phyloP scores from a whole-genome alignment of 441 rosid species.

The Flueggea neowawraea region DNA sequence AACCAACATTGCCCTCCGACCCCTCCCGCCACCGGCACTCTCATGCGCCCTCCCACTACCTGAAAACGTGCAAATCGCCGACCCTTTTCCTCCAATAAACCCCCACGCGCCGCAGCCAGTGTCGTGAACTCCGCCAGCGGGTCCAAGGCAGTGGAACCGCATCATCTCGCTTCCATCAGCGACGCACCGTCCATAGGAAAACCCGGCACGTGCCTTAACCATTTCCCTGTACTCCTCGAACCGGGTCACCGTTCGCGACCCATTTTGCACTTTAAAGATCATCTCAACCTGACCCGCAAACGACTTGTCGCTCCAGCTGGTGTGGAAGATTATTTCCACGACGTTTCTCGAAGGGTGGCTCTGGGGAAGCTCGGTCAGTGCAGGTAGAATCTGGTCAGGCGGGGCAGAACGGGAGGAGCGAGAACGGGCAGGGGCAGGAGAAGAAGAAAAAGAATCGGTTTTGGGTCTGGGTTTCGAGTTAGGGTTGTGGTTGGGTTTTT shows the following conservation, averaged over 20 bases:
- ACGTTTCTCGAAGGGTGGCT: conserved; percentile 94
- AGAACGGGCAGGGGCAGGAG: conserved; percentile 9
- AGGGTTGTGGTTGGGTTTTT: neutral
- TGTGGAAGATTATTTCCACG: conserved; percentile 88
- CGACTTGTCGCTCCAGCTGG: conserved; percentile 78
- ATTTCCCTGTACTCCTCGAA: conserved; percentile 89
- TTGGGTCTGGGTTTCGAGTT: conserved; percentile 20
- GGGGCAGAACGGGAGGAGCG: no score
- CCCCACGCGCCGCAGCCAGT: conserved; percentile 54
- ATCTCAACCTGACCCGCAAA: conserved; percentile 82
- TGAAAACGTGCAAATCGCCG: conserved; percentile 63
- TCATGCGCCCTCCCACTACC: conserved; percentile 86
- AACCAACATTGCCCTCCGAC: conserved; percentile 85
- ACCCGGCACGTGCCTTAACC: conserved; percentile 53
- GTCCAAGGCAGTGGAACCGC: conserved; percentile 84
- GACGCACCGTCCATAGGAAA: conserved; percentile 56
- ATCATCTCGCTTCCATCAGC: conserved; percentile 97
- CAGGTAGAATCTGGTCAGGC: conserved; percentile 44
- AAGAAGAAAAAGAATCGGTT: conserved; percentile 14
- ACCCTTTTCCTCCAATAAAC: conserved; percentile 54
- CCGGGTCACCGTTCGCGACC: conserved; percentile 56
- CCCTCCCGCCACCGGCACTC: conserved; percentile 75
- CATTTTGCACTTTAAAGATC: conserved; percentile 88
- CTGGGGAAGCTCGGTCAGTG: conserved; percentile 70
- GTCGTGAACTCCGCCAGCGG: conserved; percentile 38